Evolutionary conservation across 345 rosid species (phyloP).

Genomic region (Eucalyptus curtisii): DNA sequence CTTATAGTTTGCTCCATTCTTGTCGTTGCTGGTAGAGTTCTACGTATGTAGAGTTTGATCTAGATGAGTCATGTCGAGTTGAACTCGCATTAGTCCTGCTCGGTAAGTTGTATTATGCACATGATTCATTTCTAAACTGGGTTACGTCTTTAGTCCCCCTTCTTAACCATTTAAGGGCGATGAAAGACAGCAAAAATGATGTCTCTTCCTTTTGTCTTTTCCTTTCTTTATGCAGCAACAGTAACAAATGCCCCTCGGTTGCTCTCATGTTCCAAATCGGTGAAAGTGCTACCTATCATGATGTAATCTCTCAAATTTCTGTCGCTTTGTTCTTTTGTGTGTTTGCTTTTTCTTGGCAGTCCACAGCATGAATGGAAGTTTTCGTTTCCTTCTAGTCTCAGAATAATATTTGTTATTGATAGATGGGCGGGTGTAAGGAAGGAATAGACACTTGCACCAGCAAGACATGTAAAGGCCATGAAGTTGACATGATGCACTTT

Average conservation of each 20-base stretch:
- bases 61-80: background rate
- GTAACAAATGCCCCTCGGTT: constrained; percentile 69
- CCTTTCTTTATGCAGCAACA: constrained; percentile 41
- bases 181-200: background rate
- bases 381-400: background rate
- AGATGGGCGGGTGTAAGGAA: constrained; percentile 98
- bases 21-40: background rate
- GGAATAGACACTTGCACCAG: constrained; percentile 52
- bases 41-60: background rate
- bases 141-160: background rate
- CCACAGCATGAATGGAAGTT: background rate
- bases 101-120: background rate
- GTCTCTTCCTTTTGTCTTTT: background rate
- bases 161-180: background rate
- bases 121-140: background rate
- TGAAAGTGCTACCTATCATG: constrained; percentile 71
- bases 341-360: background rate
- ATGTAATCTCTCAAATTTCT: constrained; percentile 28
- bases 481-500: constrained; percentile 98
- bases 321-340: background rate
- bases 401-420: background rate
- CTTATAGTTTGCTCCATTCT: background rate
- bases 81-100: background rate
- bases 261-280: constrained; percentile 96
- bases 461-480: constrained; percentile 91